Evolutionary conservation across 441 rosid species (phyloP).

Genomic region (Jatropha multifida): DNA sequence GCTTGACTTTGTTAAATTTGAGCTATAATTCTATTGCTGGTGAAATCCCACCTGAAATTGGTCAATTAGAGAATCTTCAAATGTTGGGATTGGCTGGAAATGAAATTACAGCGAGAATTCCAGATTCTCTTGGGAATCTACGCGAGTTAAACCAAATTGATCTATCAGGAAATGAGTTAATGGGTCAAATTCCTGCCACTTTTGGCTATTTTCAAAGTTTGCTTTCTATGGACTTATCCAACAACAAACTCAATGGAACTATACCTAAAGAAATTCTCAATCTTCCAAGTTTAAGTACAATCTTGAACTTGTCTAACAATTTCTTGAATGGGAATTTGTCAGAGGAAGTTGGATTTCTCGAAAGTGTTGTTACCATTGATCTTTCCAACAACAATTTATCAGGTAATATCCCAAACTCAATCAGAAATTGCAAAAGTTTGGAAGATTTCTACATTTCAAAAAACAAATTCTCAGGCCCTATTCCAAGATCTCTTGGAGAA

Average conservation of each 20-base stretch:
- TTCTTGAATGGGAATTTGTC: constrained; percentile 37
- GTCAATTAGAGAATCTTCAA: constrained; percentile 36
- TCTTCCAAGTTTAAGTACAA: constrained; percentile 36
- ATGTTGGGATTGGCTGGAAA: constrained; percentile 39
- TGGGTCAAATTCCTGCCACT: constrained; percentile 36
- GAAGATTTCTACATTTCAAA: constrained; percentile 39
- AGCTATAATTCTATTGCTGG: constrained; percentile 41
- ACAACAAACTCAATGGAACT: constrained; percentile 46
- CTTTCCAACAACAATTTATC: constrained; percentile 40
- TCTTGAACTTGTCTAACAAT: constrained; percentile 46
- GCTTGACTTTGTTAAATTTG: constrained; percentile 43
- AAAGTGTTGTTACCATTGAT: constrained; percentile 38
- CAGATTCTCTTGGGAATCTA: constrained; percentile 38
- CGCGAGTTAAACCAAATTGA: constrained; percentile 34
- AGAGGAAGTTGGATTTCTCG: constrained; percentile 32
- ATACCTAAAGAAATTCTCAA: constrained; percentile 43
- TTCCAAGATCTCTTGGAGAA: constrained; percentile 39
- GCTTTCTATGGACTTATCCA: constrained; percentile 47
- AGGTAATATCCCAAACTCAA: constrained; percentile 42
- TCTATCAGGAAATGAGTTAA: constrained; percentile 42
- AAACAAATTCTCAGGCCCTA: constrained; percentile 38
- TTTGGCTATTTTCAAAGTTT: constrained; percentile 38
- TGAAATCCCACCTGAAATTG: constrained; percentile 43
- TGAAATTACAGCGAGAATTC: constrained; percentile 39
- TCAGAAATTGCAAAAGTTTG: constrained; percentile 45